Conservation (phyloP, 2,329 filamentous ascomycete species). For the Neonectria ditissima region DNA sequence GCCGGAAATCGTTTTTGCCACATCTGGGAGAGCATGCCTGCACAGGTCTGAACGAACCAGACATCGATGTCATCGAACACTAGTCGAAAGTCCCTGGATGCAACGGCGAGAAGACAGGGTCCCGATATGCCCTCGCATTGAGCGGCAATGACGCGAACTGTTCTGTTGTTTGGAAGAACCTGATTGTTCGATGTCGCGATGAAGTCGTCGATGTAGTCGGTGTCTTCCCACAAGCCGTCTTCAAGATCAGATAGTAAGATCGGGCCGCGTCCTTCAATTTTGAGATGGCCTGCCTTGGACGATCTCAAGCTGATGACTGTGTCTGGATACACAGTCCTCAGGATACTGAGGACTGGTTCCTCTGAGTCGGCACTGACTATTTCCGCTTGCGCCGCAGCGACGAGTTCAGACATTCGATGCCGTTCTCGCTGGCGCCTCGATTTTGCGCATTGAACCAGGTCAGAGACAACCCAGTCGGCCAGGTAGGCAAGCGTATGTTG, state of each 20-base stretch:
- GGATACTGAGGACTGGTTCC: conserved; percentile 43
- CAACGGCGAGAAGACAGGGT: conserved; percentile 52
- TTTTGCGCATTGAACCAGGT: conserved; percentile 54
- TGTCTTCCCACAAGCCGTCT: conserved; percentile 59
- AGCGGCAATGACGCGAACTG: conserved; percentile 53
- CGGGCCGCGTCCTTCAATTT: conserved; percentile 42
- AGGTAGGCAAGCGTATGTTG: conserved; percentile 44
- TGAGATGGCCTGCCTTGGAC: conserved; percentile 39
- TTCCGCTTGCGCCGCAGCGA: conserved; percentile 43
- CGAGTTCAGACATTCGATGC: conserved; percentile 51
- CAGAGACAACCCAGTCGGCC: conserved; percentile 52
- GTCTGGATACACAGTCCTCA: conserved; percentile 50
- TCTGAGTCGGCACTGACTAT: conserved; percentile 34
- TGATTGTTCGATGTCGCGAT: conserved; percentile 52
- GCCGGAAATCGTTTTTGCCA: conserved; percentile 53
- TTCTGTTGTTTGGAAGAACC: conserved; percentile 41
- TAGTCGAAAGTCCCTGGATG: conserved; percentile 54
- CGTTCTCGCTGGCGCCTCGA: conserved; percentile 54
- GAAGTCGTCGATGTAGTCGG: conserved; percentile 52
- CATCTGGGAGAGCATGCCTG: conserved; percentile 51
- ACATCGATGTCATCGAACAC: conserved; percentile 61
- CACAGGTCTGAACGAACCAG: conserved; percentile 58
- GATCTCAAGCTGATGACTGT: conserved; percentile 47
- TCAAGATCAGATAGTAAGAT: conserved; percentile 48
- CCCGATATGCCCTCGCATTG: conserved; percentile 49